Evolutionary conservation across 148 eudicot genomes (phyloP).

Genomic region (Silene uniflora): DNA sequence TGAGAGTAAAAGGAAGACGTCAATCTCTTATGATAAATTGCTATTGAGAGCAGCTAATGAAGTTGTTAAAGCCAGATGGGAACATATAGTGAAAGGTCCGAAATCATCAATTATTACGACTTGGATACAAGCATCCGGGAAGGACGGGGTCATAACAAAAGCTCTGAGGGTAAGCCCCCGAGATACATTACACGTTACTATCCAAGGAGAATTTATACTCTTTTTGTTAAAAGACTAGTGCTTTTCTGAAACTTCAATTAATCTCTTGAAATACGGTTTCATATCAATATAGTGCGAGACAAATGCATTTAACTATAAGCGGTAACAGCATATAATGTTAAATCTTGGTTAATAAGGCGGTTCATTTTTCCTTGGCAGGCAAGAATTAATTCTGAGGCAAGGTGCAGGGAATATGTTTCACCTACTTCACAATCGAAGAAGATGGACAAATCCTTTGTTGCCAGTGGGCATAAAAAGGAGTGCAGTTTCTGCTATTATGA

Average conservation of each 20-base stretch:
- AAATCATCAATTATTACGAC: conserved; percentile 22
- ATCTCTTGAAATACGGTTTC: no score
- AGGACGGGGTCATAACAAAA: conserved; percentile 49
- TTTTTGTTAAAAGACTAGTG: no score
- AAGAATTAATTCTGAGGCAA: conserved; percentile 47
- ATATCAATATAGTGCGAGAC: no score
- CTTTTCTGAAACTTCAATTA: no score
- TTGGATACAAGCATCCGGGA: conserved; percentile 57
- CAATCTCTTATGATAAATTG: conserved; percentile 63
- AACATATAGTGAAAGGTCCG: conserved; percentile 27
- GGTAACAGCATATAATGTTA: neutral
- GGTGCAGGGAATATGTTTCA: conserved; percentile 51
- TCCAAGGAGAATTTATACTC: no score
- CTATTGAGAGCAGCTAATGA: conserved; percentile 56
- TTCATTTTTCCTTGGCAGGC: conserved; percentile 34
- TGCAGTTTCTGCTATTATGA: conserved; percentile 55
- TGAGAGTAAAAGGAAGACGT: conserved; percentile 48
- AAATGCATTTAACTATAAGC: no score
- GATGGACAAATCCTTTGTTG: conserved; percentile 43
- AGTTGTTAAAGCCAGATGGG: conserved; percentile 59
- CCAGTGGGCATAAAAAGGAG: conserved; percentile 40
- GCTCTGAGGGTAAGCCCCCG: conserved; percentile 48
- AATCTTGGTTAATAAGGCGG: neutral
- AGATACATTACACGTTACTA: no score
- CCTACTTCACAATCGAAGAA: conserved; percentile 35